phyloP scores from a whole-genome alignment of 176 grass and related monocot genomes.

The Hordeum marinum region DNA sequence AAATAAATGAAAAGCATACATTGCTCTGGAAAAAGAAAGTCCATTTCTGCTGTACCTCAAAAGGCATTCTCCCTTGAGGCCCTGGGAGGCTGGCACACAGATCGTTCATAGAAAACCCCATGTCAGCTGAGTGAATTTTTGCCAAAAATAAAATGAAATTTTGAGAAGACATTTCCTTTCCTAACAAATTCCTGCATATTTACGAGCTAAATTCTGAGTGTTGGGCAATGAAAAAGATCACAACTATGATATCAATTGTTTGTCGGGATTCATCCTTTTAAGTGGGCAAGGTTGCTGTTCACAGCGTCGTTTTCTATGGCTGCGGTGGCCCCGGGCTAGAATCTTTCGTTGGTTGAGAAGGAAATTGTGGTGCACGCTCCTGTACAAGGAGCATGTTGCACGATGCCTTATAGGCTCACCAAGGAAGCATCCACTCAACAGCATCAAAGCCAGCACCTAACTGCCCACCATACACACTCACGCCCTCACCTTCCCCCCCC shows the following conservation, averaged over 20 bases:
- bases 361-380: background rate
- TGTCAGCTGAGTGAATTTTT: background rate
- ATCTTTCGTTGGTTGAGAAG: slow-evolving; percentile 16
- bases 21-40: background rate
- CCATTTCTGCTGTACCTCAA: background rate
- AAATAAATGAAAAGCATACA: too few species aligned
- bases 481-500: slow-evolving; percentile 31
- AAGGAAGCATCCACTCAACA: slow-evolving; percentile 47
- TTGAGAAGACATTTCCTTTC: background rate
- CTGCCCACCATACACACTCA: slow-evolving; percentile 29
- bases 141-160: background rate
- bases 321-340: slow-evolving; percentile 1
- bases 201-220: background rate
- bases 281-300: background rate
- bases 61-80: background rate
- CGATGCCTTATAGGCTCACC: slow-evolving; percentile 40
- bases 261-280: slow-evolving; percentile 18
- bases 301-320: background rate
- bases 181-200: background rate
- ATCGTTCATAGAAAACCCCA: background rate
- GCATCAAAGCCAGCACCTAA: slow-evolving; percentile 28
- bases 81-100: background rate
- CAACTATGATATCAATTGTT: background rate
- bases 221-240: background rate
- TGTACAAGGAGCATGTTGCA: slow-evolving; percentile 28